Base-by-base conservation (phyloP, 2,329 filamentous ascomycete species). In the Scedosporium aurantiacum region DNA sequence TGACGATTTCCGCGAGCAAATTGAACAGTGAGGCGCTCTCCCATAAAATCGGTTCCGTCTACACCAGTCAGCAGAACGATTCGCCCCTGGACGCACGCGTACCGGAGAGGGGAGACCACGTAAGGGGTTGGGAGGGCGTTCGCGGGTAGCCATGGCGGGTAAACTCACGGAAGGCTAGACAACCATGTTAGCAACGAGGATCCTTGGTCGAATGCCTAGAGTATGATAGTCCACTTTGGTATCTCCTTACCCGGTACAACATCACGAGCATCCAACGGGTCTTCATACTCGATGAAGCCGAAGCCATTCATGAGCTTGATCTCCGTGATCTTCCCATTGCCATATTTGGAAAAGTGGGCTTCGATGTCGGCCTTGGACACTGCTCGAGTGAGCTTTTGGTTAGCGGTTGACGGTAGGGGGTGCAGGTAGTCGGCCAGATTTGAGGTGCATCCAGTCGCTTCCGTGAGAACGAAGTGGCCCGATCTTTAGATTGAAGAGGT, bases 301-400 rank as follows among this genome's bases (percentile, higher is more conserved):
- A 99, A 99, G 71, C 94, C 94, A 74, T 96, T 97, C 94, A 99
- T 99, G 66, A 99, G 86, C 82, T 99, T 99, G 79, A 99, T 93
- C 80, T 99, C 94, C 68, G 89, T 94, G 74, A 99, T 97, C 75
- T 96, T 91, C 75, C 94, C 94, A 69, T 91, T 93, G 73, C 93
- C 94, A 86, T 97, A 91, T 71, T 87, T 91, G 74, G 88, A 88
- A 79, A 99, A 99, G 77, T 97, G 93, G 70, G 87, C 85, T 79
- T 97, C 92, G 74, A 99, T 89, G 75, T 99, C 93, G 76, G 90
- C 86, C 81, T 97, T 97, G 77, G 92, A 97, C 79, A 90, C 92
- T 95, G 79, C 74, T 74, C 71, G 73, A 4, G 52, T 12, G 32
- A 21, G 14, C 23, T 47, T 5, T 57, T 52, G 16, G 57, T 60